phyloP scores from a whole-genome alignment of 2,329 filamentous ascomycete genomes.

The Arthrobotrys entomopaga region DNA sequence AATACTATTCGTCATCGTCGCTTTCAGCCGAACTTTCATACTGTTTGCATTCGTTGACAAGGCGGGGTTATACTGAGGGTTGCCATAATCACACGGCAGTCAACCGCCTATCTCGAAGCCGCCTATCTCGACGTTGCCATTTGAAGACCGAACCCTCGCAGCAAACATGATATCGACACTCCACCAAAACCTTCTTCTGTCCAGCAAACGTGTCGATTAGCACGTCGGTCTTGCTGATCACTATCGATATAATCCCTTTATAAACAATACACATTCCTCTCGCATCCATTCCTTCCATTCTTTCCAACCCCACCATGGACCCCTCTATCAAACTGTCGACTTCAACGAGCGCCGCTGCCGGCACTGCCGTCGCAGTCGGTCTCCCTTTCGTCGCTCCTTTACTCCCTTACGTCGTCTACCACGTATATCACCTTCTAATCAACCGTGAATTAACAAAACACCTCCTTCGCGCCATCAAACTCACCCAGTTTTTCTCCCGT shows the following conservation, averaged over 20 bases:
- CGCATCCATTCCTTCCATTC: not conserved
- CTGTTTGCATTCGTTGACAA: slow-evolving; percentile 30
- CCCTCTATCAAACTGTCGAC: slow-evolving; percentile 35
- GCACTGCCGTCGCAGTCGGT: slow-evolving; percentile 39
- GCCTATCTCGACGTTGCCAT: not conserved
- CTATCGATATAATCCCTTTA: not conserved
- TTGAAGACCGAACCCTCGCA: not conserved
- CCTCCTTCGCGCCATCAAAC: slow-evolving; percentile 49
- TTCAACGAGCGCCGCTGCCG: slow-evolving; percentile 40
- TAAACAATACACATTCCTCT: not conserved
- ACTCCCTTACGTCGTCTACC: slow-evolving; percentile 47
- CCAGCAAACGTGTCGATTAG: slow-evolving; percentile 9
- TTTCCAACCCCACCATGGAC: slow-evolving; percentile 28
- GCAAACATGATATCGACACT: slow-evolving; percentile 18
- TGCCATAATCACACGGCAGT: not conserved
- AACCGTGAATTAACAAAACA: slow-evolving; percentile 48
- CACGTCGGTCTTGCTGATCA: slow-evolving; percentile 1
- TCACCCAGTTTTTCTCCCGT: slow-evolving; percentile 51
- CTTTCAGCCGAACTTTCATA: slow-evolving; percentile 22
- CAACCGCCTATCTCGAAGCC: not conserved
- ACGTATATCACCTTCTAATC: slow-evolving; percentile 48
- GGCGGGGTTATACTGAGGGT: slow-evolving; percentile 16
- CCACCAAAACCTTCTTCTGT: not conserved
- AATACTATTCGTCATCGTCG: slow-evolving; percentile 40
- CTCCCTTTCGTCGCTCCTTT: slow-evolving; percentile 49